A percentile compares a stretch with the other conserved stretches of the same genome.
Evolutionary conservation across 2,329 filamentous ascomycete species (phyloP).

Genomic region (Claviceps quebecensis): DNA sequence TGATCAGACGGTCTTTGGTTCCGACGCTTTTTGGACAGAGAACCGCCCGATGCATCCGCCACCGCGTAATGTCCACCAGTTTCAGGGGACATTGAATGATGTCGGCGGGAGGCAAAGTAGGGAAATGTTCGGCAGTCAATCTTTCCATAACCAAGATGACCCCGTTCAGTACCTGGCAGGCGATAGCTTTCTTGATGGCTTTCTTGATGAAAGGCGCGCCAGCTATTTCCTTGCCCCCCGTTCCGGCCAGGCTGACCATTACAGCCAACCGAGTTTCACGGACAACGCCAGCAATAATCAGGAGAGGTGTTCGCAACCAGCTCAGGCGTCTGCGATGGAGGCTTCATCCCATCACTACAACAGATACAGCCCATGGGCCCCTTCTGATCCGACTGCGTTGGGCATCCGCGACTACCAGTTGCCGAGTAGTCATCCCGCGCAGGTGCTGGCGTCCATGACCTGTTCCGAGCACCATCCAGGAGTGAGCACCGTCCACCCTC

Average conservation of each 20-base stretch:
- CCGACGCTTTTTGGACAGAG: background rate
- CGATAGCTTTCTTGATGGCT: no score
- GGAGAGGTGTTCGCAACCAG: background rate
- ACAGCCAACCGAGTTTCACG: no score
- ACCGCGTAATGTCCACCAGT: background rate
- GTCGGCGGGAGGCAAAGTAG: no score
- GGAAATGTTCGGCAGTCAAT: no score
- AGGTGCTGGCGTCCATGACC: background rate
- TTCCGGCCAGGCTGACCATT: no score
- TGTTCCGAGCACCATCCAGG: background rate
- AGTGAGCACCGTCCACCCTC: background rate
- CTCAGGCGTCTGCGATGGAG: background rate
- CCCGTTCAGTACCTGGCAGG: no score
- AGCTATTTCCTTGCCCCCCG: no score
- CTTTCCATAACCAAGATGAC: no score
- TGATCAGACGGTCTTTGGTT: no score
- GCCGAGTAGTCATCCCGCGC: background rate
- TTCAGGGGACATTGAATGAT: background rate
- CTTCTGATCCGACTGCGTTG: background rate
- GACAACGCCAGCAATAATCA: no score
- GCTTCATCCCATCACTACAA: background rate
- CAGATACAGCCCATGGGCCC: background rate
- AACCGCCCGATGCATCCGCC: background rate
- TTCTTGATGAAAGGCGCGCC: no score
- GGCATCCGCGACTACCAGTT: background rate